Percentiles rank a stretch among this genome's conserved stretches.
Evolutionary conservation across 2,329 filamentous ascomycete genomes (phyloP).

Genomic region (Sclerotinia borealis): DNA sequence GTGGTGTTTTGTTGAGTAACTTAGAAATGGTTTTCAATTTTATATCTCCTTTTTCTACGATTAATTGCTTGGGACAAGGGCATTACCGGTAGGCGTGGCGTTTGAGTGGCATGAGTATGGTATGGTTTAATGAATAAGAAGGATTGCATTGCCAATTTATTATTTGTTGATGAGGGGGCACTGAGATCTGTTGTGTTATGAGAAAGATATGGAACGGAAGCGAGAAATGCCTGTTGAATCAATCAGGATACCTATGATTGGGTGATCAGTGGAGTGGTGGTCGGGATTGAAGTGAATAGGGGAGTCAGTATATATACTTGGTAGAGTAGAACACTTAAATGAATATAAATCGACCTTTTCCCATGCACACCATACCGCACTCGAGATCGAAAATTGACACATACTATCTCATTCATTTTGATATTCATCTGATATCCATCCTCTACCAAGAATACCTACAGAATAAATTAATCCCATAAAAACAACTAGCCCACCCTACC

Average conservation of each 20-base stretch:
- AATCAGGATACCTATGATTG: not conserved
- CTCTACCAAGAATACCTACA: too few species aligned
- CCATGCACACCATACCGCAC: not conserved
- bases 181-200: not conserved
- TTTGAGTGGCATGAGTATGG: not conserved
- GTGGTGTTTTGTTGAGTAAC: not conserved
- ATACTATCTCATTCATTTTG: too few species aligned
- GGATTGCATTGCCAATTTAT: not conserved
- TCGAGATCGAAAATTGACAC: not conserved
- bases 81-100: constrained; percentile 1
- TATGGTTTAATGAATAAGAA: not conserved
- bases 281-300: not conserved
- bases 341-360: not conserved
- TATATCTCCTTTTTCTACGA: not conserved
- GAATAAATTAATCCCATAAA: too few species aligned
- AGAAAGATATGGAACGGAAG: not conserved
- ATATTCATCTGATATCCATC: too few species aligned
- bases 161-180: not conserved
- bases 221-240: not conserved
- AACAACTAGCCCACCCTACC: too few species aligned
- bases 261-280: not conserved
- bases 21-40: not conserved
- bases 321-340: constrained; percentile 1
- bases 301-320: not conserved
- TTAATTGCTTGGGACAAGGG: not conserved